Percentiles rank a stretch among this genome's conserved stretches.
phyloP scores from a whole-genome alignment of 2,329 filamentous ascomycete genomes.

The Capronia coronata region DNA sequence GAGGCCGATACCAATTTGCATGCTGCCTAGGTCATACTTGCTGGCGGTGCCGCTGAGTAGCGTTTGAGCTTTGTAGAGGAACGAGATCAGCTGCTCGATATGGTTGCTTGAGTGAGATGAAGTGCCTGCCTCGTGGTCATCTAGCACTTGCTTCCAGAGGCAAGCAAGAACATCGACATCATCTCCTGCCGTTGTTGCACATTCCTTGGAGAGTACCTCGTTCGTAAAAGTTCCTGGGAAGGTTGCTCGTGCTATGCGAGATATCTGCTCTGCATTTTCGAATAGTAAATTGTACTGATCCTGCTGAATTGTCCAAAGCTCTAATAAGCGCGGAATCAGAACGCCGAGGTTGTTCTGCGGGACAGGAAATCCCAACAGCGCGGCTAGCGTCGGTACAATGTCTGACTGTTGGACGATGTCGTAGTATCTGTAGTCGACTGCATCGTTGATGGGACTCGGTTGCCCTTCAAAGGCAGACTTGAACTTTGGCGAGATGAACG shows the following conservation, averaged over 20 bases:
- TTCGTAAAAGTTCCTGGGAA: constrained; percentile 48
- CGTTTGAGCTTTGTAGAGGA: constrained; percentile 66
- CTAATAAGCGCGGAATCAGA: constrained; percentile 71
- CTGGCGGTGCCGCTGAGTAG: constrained; percentile 85
- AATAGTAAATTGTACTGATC: constrained; percentile 64
- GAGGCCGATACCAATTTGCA: constrained; percentile 45
- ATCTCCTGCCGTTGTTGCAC: constrained; percentile 26
- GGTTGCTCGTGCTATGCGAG: constrained; percentile 67
- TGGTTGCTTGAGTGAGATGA: neutral
- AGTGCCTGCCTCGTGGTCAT: neutral
- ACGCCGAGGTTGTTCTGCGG: constrained; percentile 86
- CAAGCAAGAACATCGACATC: constrained; percentile 58
- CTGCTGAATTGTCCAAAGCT: constrained; percentile 58
- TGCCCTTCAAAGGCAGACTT: constrained; percentile 46
- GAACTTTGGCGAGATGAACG: constrained; percentile 85
- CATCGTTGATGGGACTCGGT: constrained; percentile 48
- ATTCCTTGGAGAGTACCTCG: constrained; percentile 22
- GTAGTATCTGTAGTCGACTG: constrained; percentile 72
- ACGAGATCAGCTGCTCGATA: constrained; percentile 35
- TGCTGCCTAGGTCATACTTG: constrained; percentile 71
- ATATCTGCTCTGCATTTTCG: constrained; percentile 73
- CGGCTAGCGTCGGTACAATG: constrained; percentile 80
- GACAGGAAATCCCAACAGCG: constrained; percentile 77
- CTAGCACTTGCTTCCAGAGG: constrained; percentile 51
- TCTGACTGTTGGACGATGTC: constrained; percentile 85